phyloP scores from a whole-genome alignment of 2,329 filamentous ascomycete genomes.

The Hansfordia pulvinata region DNA sequence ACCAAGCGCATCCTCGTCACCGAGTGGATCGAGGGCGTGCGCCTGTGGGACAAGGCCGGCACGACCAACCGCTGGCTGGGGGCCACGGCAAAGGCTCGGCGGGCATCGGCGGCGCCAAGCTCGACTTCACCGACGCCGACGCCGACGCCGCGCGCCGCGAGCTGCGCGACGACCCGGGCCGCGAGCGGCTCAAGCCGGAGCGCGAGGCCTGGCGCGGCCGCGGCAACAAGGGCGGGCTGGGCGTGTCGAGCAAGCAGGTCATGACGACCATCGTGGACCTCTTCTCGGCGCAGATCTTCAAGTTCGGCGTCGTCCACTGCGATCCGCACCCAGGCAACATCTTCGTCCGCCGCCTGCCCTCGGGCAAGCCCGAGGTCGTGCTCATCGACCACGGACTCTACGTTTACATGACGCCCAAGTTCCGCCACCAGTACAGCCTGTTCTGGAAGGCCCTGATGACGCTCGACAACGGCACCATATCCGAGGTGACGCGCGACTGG shows the following conservation, averaged over 20 bases:
- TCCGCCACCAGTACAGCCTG: conserved; percentile 71
- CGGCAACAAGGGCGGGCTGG: conserved; percentile 65
- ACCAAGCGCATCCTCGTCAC: conserved; percentile 80
- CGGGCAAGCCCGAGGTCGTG: conserved; percentile 76
- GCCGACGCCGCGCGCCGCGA: conserved; percentile 28
- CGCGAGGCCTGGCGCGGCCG: conserved; percentile 66
- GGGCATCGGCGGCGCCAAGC: conserved; percentile 54
- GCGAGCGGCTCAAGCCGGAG: conserved; percentile 62
- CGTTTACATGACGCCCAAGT: conserved; percentile 73
- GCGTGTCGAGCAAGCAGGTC: conserved; percentile 68
- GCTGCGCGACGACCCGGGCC: conserved; percentile 35
- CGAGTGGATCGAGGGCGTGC: conserved; percentile 93
- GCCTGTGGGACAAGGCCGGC: conserved; percentile 81
- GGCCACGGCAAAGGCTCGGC: conserved; percentile 64
- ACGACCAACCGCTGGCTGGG: conserved; percentile 65
- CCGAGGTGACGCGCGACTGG: conserved; percentile 63
- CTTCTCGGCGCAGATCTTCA: conserved; percentile 96
- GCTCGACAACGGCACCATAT: conserved; percentile 76
- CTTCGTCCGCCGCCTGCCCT: conserved; percentile 76
- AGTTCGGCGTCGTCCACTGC: conserved; percentile 91
- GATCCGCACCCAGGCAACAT: conserved; percentile 97
- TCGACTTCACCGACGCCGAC: conserved; percentile 35
- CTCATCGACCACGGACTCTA: conserved; percentile 97
- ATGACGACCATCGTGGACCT: conserved; percentile 96
- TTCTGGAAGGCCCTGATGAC: conserved; percentile 94